phyloP scores from a whole-genome alignment of 2,329 filamentous ascomycete genomes.

The Pseudonectria buxi region DNA sequence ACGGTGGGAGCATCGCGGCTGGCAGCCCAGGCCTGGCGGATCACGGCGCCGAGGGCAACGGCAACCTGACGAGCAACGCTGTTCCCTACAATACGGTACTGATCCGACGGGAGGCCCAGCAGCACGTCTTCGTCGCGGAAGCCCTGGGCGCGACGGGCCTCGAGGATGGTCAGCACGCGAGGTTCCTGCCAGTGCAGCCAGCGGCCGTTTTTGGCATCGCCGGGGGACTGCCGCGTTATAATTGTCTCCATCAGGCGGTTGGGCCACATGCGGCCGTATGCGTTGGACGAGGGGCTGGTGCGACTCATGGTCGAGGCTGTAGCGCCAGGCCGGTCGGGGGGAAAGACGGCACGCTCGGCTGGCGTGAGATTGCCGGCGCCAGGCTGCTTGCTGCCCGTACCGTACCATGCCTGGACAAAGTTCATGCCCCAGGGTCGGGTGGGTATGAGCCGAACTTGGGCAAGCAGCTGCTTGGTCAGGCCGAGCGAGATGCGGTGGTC shows the following conservation, averaged over 20 bases:
- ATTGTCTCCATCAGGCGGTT: slow-evolving; percentile 55
- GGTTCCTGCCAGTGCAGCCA: slow-evolving; percentile 60
- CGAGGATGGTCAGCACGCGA: slow-evolving; percentile 57
- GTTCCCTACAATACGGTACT: slow-evolving; percentile 67
- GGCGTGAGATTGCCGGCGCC: slow-evolving; percentile 29
- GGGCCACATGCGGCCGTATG: slow-evolving; percentile 48
- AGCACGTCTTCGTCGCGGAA: slow-evolving; percentile 65
- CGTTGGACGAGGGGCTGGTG: slow-evolving; percentile 32
- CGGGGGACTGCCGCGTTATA: slow-evolving; percentile 43
- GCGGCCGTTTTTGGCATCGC: slow-evolving; percentile 49
- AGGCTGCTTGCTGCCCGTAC: slow-evolving; percentile 15
- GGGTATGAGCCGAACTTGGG: slow-evolving; percentile 53
- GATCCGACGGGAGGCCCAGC: slow-evolving; percentile 47
- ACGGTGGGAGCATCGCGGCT: slow-evolving; percentile 6
- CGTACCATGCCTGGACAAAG: slow-evolving; percentile 41
- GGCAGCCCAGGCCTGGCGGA: slow-evolving; percentile 48
- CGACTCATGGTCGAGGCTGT: slow-evolving; percentile 24
- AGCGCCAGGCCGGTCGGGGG: slow-evolving; percentile 28
- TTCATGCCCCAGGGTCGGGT: slow-evolving; percentile 48
- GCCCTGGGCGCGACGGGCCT: slow-evolving; percentile 62
- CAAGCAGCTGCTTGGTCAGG: slow-evolving; percentile 32
- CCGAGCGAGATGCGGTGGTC: slow-evolving; percentile 55
- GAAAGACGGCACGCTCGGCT: slow-evolving; percentile 36
- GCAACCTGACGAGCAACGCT: slow-evolving; percentile 66
- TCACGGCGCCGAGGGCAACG: slow-evolving; percentile 55